Conservation (phyloP, 108 stramenopile species). For the Ochromonas danica region DNA sequence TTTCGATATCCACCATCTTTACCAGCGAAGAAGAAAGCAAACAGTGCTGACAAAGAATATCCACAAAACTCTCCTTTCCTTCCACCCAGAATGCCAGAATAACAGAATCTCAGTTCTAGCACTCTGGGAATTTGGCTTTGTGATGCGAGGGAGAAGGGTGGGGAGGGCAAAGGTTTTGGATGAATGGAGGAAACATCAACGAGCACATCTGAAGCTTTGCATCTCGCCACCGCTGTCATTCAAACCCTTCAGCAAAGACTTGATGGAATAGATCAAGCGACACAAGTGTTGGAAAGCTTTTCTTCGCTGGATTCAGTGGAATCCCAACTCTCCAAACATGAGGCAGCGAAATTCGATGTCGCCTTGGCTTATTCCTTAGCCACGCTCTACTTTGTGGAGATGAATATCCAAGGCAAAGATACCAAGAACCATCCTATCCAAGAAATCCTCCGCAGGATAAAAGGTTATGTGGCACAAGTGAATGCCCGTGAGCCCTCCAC, state of each 20-base stretch:
- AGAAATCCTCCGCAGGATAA: not conserved
- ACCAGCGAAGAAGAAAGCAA: slow-evolving; percentile 15
- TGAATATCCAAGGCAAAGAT: not conserved
- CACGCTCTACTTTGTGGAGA: not conserved
- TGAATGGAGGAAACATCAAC: slow-evolving; percentile 15
- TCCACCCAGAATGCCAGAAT: slow-evolving; percentile 14
- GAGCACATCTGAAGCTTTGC: slow-evolving; percentile 14
- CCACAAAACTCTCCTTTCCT: slow-evolving; percentile 15
- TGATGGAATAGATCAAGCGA: slow-evolving; percentile 15
- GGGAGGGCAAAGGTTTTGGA: slow-evolving; percentile 13
- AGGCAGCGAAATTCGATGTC: not conserved
- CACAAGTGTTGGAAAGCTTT: slow-evolving; percentile 15
- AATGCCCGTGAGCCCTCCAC: no score
- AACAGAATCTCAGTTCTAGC: slow-evolving; percentile 15
- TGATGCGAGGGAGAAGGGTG: slow-evolving; percentile 13
- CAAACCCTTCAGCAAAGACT: slow-evolving; percentile 15
- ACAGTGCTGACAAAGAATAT: slow-evolving; percentile 16
- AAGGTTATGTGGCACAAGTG: not conserved
- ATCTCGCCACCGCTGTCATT: slow-evolving; percentile 13
- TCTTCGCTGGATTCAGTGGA: slow-evolving; percentile 14
- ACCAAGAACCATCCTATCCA: not conserved
- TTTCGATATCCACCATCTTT: slow-evolving; percentile 24
- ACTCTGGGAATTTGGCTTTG: slow-evolving; percentile 15
- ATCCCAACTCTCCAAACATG: slow-evolving; percentile 14
- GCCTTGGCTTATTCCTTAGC: not conserved